Evolutionary conservation across 768 basidiomycete species (phyloP), one percentile per base, ranked within the genome.

Genomic region (Leccinum disarticulatum): DNA sequence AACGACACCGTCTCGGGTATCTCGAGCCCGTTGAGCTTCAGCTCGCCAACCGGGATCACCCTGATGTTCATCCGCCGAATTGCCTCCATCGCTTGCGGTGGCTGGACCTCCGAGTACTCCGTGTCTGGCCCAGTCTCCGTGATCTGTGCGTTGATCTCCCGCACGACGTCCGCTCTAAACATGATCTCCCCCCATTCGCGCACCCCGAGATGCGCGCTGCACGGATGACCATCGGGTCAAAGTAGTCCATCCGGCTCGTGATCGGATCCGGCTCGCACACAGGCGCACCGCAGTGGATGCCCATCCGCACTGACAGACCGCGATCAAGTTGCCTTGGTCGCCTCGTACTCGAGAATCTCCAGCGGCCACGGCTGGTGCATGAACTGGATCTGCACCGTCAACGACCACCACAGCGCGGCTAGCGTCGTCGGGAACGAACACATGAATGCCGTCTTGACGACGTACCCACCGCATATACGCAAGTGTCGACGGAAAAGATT

Each of bases 231-330:
- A 97, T 93, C 1, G 94, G 88, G 0, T 96, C 95, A 67, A 96
- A 92, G 75, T 98, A 98, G 73, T 98, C 96, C 95, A 99, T 98
- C 48, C 96, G 89, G 59, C 86, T 79, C 6, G 94, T 96, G 69
- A 93, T 87, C 2, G 91, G 88, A 74, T 99, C 97, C 5, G 86
- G 82, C 22, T 22, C 22, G 22, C 22, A 22, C 22, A 22, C 22
- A 22, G 22, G 22, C 22, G 22, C 22, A 22, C 22, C 22, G 22
- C 22, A 22, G 22, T 22, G 22, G 22, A 22, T 22, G 22, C 22
- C 22, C 22, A 22, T 22, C 22, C 22, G 22, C 22, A 22, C 22
- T 22, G 22, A 22, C 22, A 22, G 22, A 22, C 22, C 22, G 22
- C 22, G 22, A 22, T 22, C 22, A 22, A 22, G 22, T 22, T 22